Evolutionary conservation across 1,284 basidiomycete genomes (phyloP).

Genomic region (Ganoderma boninense): DNA sequence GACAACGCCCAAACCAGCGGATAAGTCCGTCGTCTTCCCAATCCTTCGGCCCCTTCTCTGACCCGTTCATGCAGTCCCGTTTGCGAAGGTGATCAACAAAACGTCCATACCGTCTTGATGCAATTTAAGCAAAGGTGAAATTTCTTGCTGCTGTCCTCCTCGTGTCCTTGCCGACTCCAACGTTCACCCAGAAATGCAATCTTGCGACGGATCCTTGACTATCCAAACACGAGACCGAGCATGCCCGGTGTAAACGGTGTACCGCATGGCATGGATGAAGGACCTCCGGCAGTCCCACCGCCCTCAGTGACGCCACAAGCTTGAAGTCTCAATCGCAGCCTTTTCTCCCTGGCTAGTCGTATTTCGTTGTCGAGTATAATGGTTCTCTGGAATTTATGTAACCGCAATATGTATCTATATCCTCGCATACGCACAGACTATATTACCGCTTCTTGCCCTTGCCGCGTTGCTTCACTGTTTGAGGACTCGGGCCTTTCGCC

Average conservation of each 20-base stretch:
- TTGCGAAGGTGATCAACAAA: constrained; percentile 49
- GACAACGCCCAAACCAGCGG: constrained; percentile 51
- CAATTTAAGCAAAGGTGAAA: constrained; percentile 73
- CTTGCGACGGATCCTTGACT: constrained; percentile 63
- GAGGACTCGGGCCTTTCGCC: constrained; percentile 29
- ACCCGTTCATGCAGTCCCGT: constrained; percentile 25
- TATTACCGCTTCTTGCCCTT: constrained; percentile 40
- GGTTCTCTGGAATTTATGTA: constrained; percentile 21
- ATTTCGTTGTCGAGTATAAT: constrained; percentile 4
- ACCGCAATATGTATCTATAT: constrained; percentile 23
- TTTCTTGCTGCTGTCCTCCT: neutral
- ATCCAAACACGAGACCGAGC: constrained; percentile 40
- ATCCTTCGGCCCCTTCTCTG: constrained; percentile 1
- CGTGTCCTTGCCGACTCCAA: neutral
- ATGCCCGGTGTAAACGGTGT: neutral
- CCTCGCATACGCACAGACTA: neutral
- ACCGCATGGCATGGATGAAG: neutral
- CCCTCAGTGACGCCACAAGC: constrained; percentile 12
- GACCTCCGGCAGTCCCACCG: neutral
- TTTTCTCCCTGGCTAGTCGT: neutral
- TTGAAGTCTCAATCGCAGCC: neutral
- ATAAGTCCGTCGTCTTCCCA: constrained; percentile 36
- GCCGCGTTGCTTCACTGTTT: constrained; percentile 35
- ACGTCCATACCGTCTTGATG: constrained; percentile 57
- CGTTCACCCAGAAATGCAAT: constrained; percentile 57